A percentile compares a stretch with the other conserved stretches of the same genome.
phyloP scores from a whole-genome alignment of 139 green algal species.

The Chlorella sorokiniana region DNA sequence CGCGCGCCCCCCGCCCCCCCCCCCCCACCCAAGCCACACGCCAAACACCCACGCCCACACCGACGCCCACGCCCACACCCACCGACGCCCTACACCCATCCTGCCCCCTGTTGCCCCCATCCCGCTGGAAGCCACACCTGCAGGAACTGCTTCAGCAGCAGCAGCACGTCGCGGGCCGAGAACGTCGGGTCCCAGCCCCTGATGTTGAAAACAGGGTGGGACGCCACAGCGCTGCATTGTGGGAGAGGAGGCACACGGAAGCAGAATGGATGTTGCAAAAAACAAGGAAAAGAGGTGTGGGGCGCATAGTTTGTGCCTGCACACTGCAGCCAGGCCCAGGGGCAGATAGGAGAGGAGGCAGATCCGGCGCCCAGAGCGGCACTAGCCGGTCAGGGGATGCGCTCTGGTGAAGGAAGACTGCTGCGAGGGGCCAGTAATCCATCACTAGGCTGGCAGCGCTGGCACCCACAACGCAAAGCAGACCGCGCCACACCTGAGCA shows the following conservation, averaged over 20 bases:
- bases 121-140: constrained; percentile 42
- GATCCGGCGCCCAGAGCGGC: too few relatives aligned
- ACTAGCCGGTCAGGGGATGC: too few relatives aligned
- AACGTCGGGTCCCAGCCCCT: constrained; percentile 76
- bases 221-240: constrained; percentile 54
- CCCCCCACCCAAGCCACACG: not conserved
- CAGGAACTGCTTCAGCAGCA: constrained; percentile 61
- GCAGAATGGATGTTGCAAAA: not conserved
- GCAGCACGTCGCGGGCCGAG: constrained; percentile 52
- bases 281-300: not conserved
- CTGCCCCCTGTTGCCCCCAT: not conserved
- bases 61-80: not conserved
- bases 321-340: too few relatives aligned
- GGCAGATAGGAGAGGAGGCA: too few relatives aligned
- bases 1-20: not conserved
- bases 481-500: constrained; percentile 18
- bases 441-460: not conserved
- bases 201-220: constrained; percentile 68
- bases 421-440: not conserved
- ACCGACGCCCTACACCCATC: not conserved
- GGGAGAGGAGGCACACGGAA: not conserved
- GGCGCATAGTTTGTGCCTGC: too few relatives aligned
- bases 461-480: not conserved
- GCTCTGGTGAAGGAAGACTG: not conserved
- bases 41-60: not conserved